phyloP scores from a whole-genome alignment of 768 basidiomycete species.

The Pholiota molesta region DNA sequence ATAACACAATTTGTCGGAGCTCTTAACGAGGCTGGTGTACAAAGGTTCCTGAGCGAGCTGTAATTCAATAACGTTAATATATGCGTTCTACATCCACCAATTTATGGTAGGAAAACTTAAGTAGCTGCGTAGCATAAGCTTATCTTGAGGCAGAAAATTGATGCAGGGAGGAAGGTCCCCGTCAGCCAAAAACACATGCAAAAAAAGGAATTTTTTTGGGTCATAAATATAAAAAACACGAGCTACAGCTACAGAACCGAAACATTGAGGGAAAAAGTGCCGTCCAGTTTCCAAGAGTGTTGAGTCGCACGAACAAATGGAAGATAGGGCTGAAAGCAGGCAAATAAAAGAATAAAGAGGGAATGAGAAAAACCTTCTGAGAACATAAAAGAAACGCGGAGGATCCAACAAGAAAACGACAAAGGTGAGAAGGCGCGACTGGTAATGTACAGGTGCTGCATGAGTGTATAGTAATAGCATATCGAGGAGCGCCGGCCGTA shows the following conservation, averaged over 20 bases:
- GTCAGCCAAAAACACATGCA: not conserved
- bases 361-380: slow-evolving; percentile 10
- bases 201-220: slow-evolving; percentile 13
- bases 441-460: slow-evolving; percentile 25
- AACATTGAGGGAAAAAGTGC: slow-evolving; percentile 15
- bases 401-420: slow-evolving; percentile 18
- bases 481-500: slow-evolving; percentile 14
- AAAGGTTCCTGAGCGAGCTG: slow-evolving; percentile 47
- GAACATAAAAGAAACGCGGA: slow-evolving; percentile 13
- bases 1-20: slow-evolving; percentile 69
- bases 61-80: slow-evolving; percentile 21
- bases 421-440: slow-evolving; percentile 11
- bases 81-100: not conserved
- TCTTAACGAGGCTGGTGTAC: slow-evolving; percentile 44
- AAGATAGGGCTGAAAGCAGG: slow-evolving; percentile 11
- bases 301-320: slow-evolving; percentile 16
- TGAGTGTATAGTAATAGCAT: slow-evolving; percentile 19
- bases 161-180: not conserved
- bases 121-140: not conserved
- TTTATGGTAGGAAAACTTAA: not conserved
- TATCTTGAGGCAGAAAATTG: too few relatives aligned
- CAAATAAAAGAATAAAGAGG: slow-evolving; percentile 18
- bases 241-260: slow-evolving; percentile 21
- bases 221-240: slow-evolving; percentile 25
- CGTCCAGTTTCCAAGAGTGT: slow-evolving; percentile 15